Evolutionary conservation across 2,329 filamentous ascomycete genomes (phyloP).

Genomic region (Arachnomyces sp.): DNA sequence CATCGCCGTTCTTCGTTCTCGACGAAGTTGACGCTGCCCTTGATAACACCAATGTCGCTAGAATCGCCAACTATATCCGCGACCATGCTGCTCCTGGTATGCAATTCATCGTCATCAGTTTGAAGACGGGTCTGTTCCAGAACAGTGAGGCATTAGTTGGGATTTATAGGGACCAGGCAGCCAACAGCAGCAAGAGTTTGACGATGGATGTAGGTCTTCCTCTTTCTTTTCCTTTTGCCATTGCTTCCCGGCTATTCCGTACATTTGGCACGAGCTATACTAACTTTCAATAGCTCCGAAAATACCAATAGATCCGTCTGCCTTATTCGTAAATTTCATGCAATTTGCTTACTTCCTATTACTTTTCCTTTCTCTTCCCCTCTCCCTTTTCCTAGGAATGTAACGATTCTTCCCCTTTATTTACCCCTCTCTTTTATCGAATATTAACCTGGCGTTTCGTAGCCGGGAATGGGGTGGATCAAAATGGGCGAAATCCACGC

Average conservation of each 20-base stretch:
- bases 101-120: constrained; percentile 97
- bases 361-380: neutral
- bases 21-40: constrained; percentile 97
- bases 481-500: too few relatives aligned
- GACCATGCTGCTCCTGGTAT: constrained; percentile 93
- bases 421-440: neutral
- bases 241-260: too few relatives aligned
- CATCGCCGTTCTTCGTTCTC: constrained; percentile 92
- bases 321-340: constrained; percentile 5
- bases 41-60: constrained; percentile 95
- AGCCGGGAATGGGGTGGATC: too few relatives aligned
- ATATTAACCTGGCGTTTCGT: neutral
- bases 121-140: constrained; percentile 94
- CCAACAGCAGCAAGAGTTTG: constrained; percentile 84
- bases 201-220: constrained; percentile 79
- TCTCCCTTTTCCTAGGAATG: neutral
- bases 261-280: too few relatives aligned
- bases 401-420: neutral
- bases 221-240: constrained; percentile 1
- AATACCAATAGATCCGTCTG: constrained; percentile 12
- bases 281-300: constrained; percentile 12
- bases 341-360: neutral
- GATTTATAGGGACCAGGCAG: constrained; percentile 88
- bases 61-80: constrained; percentile 92
- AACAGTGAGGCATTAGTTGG: constrained; percentile 93